phyloP scores from a whole-genome alignment of 2,329 filamentous ascomycete genomes.

The Coleophoma crateriformis region DNA sequence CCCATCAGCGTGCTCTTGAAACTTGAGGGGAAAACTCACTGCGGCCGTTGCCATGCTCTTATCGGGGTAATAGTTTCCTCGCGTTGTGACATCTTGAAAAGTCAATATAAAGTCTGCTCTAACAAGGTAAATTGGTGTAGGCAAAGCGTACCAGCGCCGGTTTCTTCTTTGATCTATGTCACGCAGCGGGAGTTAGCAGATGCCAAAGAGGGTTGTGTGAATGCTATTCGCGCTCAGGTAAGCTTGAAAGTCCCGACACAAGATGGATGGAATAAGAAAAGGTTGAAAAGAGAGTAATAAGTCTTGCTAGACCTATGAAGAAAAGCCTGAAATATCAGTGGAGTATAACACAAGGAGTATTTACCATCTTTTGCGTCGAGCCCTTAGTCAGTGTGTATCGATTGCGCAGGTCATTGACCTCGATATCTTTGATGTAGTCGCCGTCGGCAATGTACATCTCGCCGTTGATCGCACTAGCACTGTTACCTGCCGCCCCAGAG shows the following conservation, averaged over 20 bases:
- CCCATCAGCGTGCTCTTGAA: conserved; percentile 9
- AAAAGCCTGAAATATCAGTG: conserved; percentile 56
- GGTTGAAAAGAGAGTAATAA: conserved; percentile 16
- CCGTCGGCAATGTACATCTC: conserved; percentile 94
- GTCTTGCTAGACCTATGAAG: conserved; percentile 27
- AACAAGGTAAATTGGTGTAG: conserved; percentile 32
- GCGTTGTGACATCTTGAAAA: conserved; percentile 92
- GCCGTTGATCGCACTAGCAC: conserved; percentile 58
- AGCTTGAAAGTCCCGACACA: conserved; percentile 61
- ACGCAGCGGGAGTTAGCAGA: conserved; percentile 88
- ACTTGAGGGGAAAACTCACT: conserved; percentile 48
- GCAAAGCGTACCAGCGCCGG: conserved; percentile 93
- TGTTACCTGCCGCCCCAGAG: conserved; percentile 25
- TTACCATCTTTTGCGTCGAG: conserved; percentile 99
- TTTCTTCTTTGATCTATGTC: conserved; percentile 99
- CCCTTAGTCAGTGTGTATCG: conserved; percentile 96
- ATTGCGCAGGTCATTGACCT: conserved; percentile 96
- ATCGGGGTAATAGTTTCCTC: conserved; percentile 94
- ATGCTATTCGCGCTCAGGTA: conserved; percentile 63
- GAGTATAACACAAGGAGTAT: conserved; percentile 62
- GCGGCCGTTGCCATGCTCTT: conserved; percentile 94
- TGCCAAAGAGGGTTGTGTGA: conserved; percentile 68
- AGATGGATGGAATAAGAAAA: conserved; percentile 30
- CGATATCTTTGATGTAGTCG: conserved; percentile 97
- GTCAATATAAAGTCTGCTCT: conserved; percentile 47